These are phyloP conservation scores for Recurvomyces mirabilis DNA, from an alignment of 495 filamentous ascomycete genomes.

Conservation along the genomic window DNA sequence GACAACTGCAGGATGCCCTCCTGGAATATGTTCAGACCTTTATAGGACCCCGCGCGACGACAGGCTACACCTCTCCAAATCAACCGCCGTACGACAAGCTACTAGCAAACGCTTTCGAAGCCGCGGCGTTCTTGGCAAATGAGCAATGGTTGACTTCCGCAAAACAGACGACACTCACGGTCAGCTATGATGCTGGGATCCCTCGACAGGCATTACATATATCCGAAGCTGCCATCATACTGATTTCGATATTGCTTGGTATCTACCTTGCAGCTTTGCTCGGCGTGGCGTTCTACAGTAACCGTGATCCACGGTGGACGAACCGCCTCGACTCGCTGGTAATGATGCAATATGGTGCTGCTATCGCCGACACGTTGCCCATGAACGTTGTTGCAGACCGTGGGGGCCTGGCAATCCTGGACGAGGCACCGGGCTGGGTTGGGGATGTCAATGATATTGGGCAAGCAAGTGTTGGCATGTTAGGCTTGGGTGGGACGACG, in stretches of 20 bases:
- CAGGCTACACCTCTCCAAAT: not conserved
- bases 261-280: not conserved
- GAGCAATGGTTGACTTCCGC: not conserved
- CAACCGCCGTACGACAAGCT: not conserved
- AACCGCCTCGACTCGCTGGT: not conserved
- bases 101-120: not conserved
- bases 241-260: not conserved
- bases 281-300: not conserved
- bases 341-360: not conserved
- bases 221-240: not conserved
- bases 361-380: not conserved
- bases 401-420: not conserved
- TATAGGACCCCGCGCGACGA: not conserved
- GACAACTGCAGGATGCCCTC: not conserved
- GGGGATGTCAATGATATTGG: not conserved
- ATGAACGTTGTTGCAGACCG: not conserved
- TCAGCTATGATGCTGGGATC: not conserved
- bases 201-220: not conserved
- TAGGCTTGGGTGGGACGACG: not conserved
- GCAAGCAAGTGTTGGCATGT: not conserved
- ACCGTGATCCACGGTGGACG: not conserved
- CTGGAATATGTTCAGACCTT: not conserved
- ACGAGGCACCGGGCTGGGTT: not conserved
- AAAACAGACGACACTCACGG: not conserved
- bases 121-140: not conserved